Evolutionary conservation across 306 rosid species (phyloP), one percentile per base, ranked within the genome.

Genomic region (Sesbania bispinosa): DNA sequence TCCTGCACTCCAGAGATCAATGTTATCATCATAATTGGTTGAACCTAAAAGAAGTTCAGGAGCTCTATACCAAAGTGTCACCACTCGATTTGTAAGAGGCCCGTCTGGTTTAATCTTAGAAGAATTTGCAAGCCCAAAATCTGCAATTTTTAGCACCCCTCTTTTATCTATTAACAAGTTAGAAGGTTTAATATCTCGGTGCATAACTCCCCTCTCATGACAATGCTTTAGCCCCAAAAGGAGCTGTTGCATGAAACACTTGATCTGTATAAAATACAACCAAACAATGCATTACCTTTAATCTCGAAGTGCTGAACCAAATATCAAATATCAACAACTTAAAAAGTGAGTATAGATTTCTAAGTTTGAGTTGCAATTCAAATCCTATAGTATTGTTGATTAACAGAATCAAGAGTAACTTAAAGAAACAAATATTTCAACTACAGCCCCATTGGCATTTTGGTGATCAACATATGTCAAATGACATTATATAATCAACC

Each of bases 1-100:
- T 18, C 98, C 95, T 5, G 81, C 92, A 83, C 96, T 92, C 98
- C 98, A 92, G 5, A 92, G 83, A 88, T 92, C 95, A 76, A 92
- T 88, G 76, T 80, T 79, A 77, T 80, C 83, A 66, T 90, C 90
- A 72, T 92, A 92, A 77, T 89, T 84, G 11, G 88, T 88, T 42
- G 92, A 86, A 36, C 98, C 95, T 76, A 92, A 76, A 59, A 89
- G 90, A 16, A 92, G 89, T 79, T 92, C 95, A 36, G 95, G 96
- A 33, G 96, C 90, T 73, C 98, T 89, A 41, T 92, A 89, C 96
- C 92, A 89, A 43, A 92, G 96, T 35, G 96, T 92, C 77, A 89
- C 98, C 54, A 92, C 98, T 69, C 92, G 55, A 74, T 76, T 89
- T 24, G 95, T 89, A 24, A 84, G 77, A 43, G 85, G 85, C 9